A percentile compares a stretch with the other conserved stretches of the same genome.
Evolutionary conservation across 305 asterid genomes (phyloP).

Genomic region (Euphrasia arctica): DNA sequence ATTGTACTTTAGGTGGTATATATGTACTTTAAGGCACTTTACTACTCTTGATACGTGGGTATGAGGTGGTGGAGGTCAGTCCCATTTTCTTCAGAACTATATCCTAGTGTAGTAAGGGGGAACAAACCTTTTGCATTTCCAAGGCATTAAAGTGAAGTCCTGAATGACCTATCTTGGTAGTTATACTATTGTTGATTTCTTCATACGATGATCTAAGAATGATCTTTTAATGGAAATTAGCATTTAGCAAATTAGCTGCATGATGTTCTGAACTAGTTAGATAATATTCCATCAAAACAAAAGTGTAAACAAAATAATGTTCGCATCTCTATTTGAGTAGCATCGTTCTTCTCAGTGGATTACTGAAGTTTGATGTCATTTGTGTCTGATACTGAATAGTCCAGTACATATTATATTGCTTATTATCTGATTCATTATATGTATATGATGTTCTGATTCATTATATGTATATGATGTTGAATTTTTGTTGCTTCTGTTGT

Average conservation of each 20-base stretch:
- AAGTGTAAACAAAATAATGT: background rate
- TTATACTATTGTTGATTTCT: background rate
- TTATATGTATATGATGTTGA: background rate
- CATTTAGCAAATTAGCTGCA: background rate
- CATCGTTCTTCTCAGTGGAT: constrained; percentile 8
- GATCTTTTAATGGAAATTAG: no score
- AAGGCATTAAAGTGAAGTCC: background rate
- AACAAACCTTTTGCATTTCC: background rate
- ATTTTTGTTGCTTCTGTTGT: constrained; percentile 14
- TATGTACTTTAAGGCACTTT: constrained; percentile 3
- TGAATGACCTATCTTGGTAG: background rate
- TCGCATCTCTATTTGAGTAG: constrained; percentile 4
- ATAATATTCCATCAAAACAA: no score
- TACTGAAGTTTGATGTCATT: background rate
- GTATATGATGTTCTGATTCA: background rate
- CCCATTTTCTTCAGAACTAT: background rate
- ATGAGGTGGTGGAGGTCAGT: background rate
- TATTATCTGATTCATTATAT: background rate
- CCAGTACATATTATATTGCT: background rate
- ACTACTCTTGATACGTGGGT: background rate
- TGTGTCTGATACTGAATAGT: background rate
- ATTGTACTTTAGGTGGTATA: constrained; percentile 6
- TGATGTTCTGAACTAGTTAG: background rate
- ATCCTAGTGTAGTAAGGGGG: background rate
- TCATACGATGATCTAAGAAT: no score